phyloP scores from a whole-genome alignment of 495 filamentous ascomycete species.

The Aspergillus sparsus region DNA sequence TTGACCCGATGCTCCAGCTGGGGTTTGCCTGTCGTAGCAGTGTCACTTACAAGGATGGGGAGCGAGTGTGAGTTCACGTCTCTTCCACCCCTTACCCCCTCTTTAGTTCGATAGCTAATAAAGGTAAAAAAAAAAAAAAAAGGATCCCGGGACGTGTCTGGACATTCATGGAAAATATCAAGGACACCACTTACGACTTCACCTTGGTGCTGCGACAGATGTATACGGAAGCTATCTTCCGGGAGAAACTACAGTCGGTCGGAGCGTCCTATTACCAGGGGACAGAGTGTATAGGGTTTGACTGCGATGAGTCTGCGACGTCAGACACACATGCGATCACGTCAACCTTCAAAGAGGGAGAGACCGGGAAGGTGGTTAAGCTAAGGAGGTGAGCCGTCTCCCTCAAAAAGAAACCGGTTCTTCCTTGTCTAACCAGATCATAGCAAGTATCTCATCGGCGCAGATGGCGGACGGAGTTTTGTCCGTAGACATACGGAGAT shows the following conservation, averaged over 20 bases:
- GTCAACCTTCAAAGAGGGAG: not conserved
- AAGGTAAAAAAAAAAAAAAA: not conserved
- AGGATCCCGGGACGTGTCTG: constrained; percentile 22
- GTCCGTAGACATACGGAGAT: constrained; percentile 45
- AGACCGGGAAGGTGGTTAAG: not conserved
- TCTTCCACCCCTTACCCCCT: not conserved
- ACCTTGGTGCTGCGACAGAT: constrained; percentile 15
- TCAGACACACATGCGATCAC: not conserved
- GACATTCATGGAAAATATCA: constrained; percentile 24
- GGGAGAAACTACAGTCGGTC: constrained; percentile 6
- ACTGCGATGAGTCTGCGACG: not conserved
- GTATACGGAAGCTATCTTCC: constrained; percentile 14
- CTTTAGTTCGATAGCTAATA: not conserved
- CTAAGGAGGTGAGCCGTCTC: constrained; percentile 8
- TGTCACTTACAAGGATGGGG: constrained; percentile 50
- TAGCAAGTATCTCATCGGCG: constrained; percentile 48
- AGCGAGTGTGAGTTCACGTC: constrained; percentile 25
- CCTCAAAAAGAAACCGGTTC: not conserved
- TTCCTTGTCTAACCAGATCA: not conserved
- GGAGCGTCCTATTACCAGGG: constrained; percentile 1
- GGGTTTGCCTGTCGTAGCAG: constrained; percentile 44
- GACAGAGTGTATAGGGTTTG: constrained; percentile 13
- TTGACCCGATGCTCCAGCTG: constrained; percentile 47
- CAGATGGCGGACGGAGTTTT: constrained; percentile 48
- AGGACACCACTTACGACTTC: constrained; percentile 13